Percentiles rank a stretch among this genome's conserved stretches.
Evolutionary conservation across 140 eudicot genomes (phyloP).

Genomic region (Anethum foeniculum): DNA sequence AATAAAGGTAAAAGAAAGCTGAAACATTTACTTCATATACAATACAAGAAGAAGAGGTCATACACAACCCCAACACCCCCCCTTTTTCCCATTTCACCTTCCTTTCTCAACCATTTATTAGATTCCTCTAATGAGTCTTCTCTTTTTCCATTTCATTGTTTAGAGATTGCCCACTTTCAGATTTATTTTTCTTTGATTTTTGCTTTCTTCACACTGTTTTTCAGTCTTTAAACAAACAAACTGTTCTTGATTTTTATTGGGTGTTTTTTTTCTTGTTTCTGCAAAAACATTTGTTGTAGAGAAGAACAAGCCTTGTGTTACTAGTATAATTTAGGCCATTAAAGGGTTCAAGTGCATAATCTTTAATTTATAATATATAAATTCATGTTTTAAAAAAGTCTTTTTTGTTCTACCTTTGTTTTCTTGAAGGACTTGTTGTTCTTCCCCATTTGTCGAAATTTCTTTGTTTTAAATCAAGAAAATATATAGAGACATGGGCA

Average conservation of each 20-base stretch:
- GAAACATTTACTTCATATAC: slow-evolving; percentile 37
- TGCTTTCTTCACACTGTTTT: slow-evolving; percentile 23
- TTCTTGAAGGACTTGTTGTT: slow-evolving; percentile 18
- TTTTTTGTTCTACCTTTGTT: slow-evolving; percentile 14
- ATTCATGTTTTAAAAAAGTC: slow-evolving; percentile 12
- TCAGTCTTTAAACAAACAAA: slow-evolving; percentile 36
- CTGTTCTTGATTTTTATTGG: slow-evolving; percentile 31
- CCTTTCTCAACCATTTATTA: slow-evolving; percentile 73
- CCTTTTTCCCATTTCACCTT: slow-evolving; percentile 36
- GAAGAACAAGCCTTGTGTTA: slow-evolving; percentile 23
- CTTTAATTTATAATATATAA: slow-evolving; percentile 6
- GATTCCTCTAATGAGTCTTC: slow-evolving; percentile 60
- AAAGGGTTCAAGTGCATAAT: slow-evolving; percentile 28
- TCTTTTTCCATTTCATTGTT: slow-evolving; percentile 34
- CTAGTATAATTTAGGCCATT: slow-evolving; percentile 33
- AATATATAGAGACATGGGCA: slow-evolving; percentile 57
- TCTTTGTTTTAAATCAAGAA: slow-evolving; percentile 4
- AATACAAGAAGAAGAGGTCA: slow-evolving; percentile 59
- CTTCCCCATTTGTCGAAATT: slow-evolving; percentile 15
- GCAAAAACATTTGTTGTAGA: slow-evolving; percentile 22
- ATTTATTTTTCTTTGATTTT: slow-evolving; percentile 12
- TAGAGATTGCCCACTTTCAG: slow-evolving; percentile 29
- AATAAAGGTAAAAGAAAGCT: slow-evolving; percentile 8
- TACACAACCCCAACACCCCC: slow-evolving; percentile 38
- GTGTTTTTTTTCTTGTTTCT: slow-evolving; percentile 15